Base-by-base conservation (phyloP, 768 basidiomycete species). In the Lactifluus rugatus region DNA sequence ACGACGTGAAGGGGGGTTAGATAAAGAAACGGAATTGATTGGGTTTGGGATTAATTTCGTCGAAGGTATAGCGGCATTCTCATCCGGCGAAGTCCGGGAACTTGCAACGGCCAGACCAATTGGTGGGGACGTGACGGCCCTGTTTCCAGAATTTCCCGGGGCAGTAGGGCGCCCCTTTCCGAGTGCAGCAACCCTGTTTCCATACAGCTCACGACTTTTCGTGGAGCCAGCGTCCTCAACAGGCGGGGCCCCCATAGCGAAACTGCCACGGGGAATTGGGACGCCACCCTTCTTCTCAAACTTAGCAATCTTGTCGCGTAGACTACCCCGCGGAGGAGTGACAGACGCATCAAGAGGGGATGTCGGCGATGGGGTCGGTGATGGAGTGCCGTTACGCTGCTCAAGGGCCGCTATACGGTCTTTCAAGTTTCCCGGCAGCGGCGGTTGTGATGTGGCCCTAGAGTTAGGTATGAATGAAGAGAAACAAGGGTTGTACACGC, bases 361-460 rank as follows among this genome's bases (percentile, higher is more conserved):
- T n/a, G 70, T 61, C 14, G 68, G 63, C 25, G 71, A 66, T 11
- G 72, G 67, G 21, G 72, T 62, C 54, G 76, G 64, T 44, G 71
- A 34, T 60, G 55, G 68, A 52, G 54, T 64, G 60, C 41, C 60
- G 67, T 63, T 67, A 57, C 80, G 78, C 64, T 87, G 87, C 68
- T 91, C 82, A 49, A 91, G 74, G 26, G 87, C 87, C 17, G 89
- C 89, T 62, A 91, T 90, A 54, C 89, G 84, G 64, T 90, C 88
- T 71, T 84, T 89, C 67, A 90, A 80, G 68, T 85, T 87, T 52
- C 73, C 75, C 21, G 60, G 62, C n/a, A n/a, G n/a, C 14, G 61
- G 47, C 23, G 65, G 55, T 39, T 61, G 68, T 61, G 56, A 66
- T 58, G 55, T 26, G n/a, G 61, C 51, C 64, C 64, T 65, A 36